Base-by-base conservation (phyloP, 768 basidiomycete genomes). In the Amyloporia xantha region DNA sequence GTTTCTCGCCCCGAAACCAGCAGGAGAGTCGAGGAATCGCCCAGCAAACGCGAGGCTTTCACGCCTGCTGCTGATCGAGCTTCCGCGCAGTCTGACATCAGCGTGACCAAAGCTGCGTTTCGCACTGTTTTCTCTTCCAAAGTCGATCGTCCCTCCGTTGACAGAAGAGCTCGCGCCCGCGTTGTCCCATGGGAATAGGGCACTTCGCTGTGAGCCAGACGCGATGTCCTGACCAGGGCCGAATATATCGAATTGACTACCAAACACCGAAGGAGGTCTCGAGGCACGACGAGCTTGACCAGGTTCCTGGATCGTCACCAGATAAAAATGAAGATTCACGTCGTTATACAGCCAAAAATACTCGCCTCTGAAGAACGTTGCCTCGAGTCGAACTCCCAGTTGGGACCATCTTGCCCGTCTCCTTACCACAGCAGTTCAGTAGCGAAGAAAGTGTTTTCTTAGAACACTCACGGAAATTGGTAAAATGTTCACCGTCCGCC, bases 101-200 rank as follows among this genome's bases (percentile, higher is more conserved):
- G 74, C 77, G 17, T 66, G 71, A 26, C 78, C 80, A 25, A 83
- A 56, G 53, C 72, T 73, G 36, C 74, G 59, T 40, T 69, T 67
- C 44, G 76, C 76, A 53, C 71, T 76, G 36, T 69, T 71, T 41
- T 62, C 57, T 27, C 50, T 45, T 5, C 55, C 62, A 12, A 61
- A 49, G 19, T 65, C 66, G 28, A 67, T 70, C 15, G 59, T 66
- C 2, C 50, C 72, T 21, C 65, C 76, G 26, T 59, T 55, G 21
- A 67, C 69, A 26, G 76, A 81, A 1, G 83, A 84, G 44, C 82
- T 86, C 35, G 70, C 71, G 3, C 81, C 84, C 4, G 75, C 87
- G 61, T 90, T 77, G 59, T 91, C 86, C 88, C 88, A 91, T 4
- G 89, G 88, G 60, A 89, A 89, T 25, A 90, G 60, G 7, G 82